Evolutionary conservation across 805 yeast genomes (phyloP).

Genomic region (Ogataea ganodermae): DNA sequence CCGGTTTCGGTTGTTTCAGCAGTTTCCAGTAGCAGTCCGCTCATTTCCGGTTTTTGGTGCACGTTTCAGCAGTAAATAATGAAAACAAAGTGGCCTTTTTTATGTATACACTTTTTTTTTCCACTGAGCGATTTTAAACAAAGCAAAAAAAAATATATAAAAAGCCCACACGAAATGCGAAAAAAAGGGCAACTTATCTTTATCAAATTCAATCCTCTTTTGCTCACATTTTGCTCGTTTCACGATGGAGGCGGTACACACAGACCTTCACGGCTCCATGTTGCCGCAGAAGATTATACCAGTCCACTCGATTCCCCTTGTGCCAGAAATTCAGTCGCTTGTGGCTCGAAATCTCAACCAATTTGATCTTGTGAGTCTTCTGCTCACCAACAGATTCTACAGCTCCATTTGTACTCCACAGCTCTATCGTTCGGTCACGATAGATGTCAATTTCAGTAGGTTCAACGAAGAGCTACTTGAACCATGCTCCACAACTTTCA

Average conservation of each 20-base stretch:
- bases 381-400: constrained; percentile 12
- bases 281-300: too few species aligned
- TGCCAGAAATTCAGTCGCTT: constrained; percentile 26
- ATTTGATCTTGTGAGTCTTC: constrained; percentile 26
- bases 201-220: not conserved
- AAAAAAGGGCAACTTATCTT: constrained; percentile 2
- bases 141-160: not conserved
- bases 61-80: not conserved
- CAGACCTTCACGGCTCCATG: too few species aligned
- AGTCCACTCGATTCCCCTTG: constrained; percentile 4
- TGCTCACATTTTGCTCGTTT: not conserved
- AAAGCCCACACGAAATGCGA: not conserved
- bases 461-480: constrained; percentile 29
- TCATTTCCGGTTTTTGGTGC: not conserved
- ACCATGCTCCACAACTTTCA: constrained; percentile 12
- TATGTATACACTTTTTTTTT: not conserved
- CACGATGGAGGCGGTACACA: not conserved
- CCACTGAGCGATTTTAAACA: not conserved
- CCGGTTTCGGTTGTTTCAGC: not conserved
- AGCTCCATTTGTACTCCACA: constrained; percentile 10
- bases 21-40: not conserved
- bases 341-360: constrained; percentile 25
- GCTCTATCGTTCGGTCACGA: constrained; percentile 25
- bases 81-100: constrained; percentile 1
- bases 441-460: constrained; percentile 26